phyloP scores from a whole-genome alignment of 129 eudicot species.

The Chrysanthemum lavandulifolium region DNA sequence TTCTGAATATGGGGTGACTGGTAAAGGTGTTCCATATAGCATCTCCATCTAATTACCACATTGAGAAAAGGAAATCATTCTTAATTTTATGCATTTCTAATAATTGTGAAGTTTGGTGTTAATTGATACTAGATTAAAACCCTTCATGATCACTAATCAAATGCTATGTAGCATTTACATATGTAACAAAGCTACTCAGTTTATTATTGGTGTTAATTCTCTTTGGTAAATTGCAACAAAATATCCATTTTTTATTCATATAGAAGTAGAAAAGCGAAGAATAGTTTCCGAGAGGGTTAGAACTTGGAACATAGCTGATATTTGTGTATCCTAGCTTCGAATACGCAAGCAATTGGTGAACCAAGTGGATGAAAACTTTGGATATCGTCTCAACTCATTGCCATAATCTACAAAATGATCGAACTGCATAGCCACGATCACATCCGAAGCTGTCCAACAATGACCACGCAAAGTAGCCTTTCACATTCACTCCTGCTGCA shows the following conservation, averaged over 20 bases:
- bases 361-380: constrained; percentile 42
- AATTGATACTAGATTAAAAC: constrained; percentile 4
- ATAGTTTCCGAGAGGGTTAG: constrained; percentile 11
- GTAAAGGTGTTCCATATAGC: constrained; percentile 48
- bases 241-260: constrained; percentile 28
- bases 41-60: constrained; percentile 34
- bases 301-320: not conserved
- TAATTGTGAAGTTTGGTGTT: constrained; percentile 3
- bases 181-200: constrained; percentile 2
- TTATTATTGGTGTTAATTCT: constrained; percentile 9
- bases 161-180: not conserved
- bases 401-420: constrained; percentile 54
- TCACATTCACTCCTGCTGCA: constrained; percentile 52
- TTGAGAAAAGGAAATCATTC: not conserved
- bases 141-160: constrained; percentile 4
- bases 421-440: constrained; percentile 49
- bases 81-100: not conserved
- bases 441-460: constrained; percentile 60
- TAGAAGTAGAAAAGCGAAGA: constrained; percentile 17
- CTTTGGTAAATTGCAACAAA: constrained; percentile 3
- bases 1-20: constrained; percentile 40
- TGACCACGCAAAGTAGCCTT: constrained; percentile 59
- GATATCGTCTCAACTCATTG: constrained; percentile 38
- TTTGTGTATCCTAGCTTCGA: constrained; percentile 18
- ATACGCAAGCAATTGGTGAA: constrained; percentile 1